Evolutionary conservation across 1,284 basidiomycete species (phyloP), one percentile per base, ranked within the genome.

Genomic region (Earliella scabrosa): DNA sequence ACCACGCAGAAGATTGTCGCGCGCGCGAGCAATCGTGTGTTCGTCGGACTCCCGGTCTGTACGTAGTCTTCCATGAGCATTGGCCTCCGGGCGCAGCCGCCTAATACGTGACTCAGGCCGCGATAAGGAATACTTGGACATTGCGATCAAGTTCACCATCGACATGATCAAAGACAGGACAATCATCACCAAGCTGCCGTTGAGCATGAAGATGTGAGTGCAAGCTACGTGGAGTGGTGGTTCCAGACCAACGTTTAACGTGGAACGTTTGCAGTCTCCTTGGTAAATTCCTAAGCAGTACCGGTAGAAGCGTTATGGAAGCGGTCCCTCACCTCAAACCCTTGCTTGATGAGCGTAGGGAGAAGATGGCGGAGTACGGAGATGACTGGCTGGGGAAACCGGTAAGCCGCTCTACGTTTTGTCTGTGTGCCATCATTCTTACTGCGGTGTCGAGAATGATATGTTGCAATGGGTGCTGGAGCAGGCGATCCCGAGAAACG

Each of bases 341-440:
- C 6, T 20, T 56, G 2, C 48, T 79, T 5, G 66, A 74, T 23
- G 72, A 78, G 44, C 73, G 78, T 4, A 60, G 65, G 27, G 63
- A 59, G 13, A 63, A 60, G 32, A 55, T 73, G 29, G 58, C 65
- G 5, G 68, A 74, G 46, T 60, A 70, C 32, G 75, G 74, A 2
- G 60, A 70, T 3, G 67, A 72, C 32, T 77, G 72, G 71, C 52
- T 64, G 1, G 73, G 69, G 8, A 71, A 68, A 45, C 73, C 72
- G 7, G 73, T 73, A 26, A 14, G 68, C 59, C 4, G 18, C n/a
- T 26, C 14, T n/a, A 1, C 5, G 7, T 14, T 18, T n/a, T 13
- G 32, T 13, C 36, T 10, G 34, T 8, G 14, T 14, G 6, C 2
- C 21, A 16, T 8, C 23, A 10, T 2, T 27, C 10, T 44, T 29